Percentiles rank a stretch among this genome's conserved stretches.
Evolutionary conservation across 2,329 filamentous ascomycete genomes (phyloP).

Genomic region (Beauveria medogensis): DNA sequence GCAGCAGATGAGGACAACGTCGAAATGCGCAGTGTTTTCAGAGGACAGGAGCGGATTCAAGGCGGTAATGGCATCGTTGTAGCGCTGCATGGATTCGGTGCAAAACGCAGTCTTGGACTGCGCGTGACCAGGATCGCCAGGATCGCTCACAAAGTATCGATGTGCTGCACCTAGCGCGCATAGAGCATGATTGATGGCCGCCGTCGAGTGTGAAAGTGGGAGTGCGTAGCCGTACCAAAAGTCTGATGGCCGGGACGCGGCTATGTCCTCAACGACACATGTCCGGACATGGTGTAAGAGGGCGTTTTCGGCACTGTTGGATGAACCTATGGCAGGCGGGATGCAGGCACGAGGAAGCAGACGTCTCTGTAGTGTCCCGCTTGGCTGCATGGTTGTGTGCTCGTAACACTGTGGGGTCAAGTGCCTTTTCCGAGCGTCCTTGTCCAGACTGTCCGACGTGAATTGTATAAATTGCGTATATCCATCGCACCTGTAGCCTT

Average conservation of each 20-base stretch:
- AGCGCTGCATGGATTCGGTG: conserved; percentile 13
- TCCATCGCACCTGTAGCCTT: conserved; percentile 14
- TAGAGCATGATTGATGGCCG: background rate
- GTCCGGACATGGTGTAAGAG: background rate
- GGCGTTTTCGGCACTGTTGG: background rate
- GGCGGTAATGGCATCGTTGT: conserved; percentile 16
- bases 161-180: background rate
- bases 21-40: conserved; percentile 11
- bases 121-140: too few species aligned
- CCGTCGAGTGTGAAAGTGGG: background rate
- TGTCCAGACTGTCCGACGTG: background rate
- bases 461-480: conserved; percentile 2
- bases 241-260: background rate
- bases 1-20: conserved; percentile 16
- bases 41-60: conserved; percentile 16
- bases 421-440: background rate
- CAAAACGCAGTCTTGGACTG: background rate
- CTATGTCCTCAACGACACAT: background rate
- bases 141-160: background rate
- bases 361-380: background rate
- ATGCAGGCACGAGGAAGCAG: background rate
- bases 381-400: background rate
- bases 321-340: background rate
- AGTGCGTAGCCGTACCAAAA: background rate
- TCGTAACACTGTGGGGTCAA: background rate